Conservation (phyloP, 345 rosid species). For the Pseudoturritis turrita region DNA sequence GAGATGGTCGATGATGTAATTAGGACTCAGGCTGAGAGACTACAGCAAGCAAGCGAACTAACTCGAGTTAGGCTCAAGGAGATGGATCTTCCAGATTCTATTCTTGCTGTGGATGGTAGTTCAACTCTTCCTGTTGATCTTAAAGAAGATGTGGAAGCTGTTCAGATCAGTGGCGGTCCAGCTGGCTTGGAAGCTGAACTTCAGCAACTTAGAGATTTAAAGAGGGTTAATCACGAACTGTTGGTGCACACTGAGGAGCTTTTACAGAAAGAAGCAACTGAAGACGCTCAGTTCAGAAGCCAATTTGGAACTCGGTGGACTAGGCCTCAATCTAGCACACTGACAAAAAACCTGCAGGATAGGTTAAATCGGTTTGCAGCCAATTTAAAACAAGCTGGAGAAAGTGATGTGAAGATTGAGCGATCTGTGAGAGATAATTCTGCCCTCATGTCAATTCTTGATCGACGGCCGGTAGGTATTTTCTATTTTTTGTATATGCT, state of each 20-base stretch:
- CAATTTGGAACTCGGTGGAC: slow-evolving; percentile 99
- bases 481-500: neutral
- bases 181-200: slow-evolving; percentile 89
- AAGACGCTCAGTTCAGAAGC: slow-evolving; percentile 88
- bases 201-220: slow-evolving; percentile 89
- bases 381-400: slow-evolving; percentile 96
- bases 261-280: slow-evolving; percentile 94
- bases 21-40: slow-evolving; percentile 89
- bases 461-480: slow-evolving; percentile 68
- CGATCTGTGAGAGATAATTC: slow-evolving; percentile 85
- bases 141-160: slow-evolving; percentile 93
- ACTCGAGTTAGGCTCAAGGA: slow-evolving; percentile 93
- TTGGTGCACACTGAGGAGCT: slow-evolving; percentile 92
- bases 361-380: slow-evolving; percentile 89
- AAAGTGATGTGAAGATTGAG: slow-evolving; percentile 89
- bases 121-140: slow-evolving; percentile 61
- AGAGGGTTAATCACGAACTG: slow-evolving; percentile 88
- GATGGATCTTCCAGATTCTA: slow-evolving; percentile 98
- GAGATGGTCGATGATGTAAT: slow-evolving; percentile 97
- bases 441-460: slow-evolving; percentile 88
- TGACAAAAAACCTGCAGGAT: slow-evolving; percentile 94
- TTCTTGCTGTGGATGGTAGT: slow-evolving; percentile 89
- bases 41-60: slow-evolving; percentile 95
- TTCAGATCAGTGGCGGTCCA: slow-evolving; percentile 90
- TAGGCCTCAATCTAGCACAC: slow-evolving; percentile 93